phyloP scores from a whole-genome alignment of 345 rosid species.

The Ceriops tagal region DNA sequence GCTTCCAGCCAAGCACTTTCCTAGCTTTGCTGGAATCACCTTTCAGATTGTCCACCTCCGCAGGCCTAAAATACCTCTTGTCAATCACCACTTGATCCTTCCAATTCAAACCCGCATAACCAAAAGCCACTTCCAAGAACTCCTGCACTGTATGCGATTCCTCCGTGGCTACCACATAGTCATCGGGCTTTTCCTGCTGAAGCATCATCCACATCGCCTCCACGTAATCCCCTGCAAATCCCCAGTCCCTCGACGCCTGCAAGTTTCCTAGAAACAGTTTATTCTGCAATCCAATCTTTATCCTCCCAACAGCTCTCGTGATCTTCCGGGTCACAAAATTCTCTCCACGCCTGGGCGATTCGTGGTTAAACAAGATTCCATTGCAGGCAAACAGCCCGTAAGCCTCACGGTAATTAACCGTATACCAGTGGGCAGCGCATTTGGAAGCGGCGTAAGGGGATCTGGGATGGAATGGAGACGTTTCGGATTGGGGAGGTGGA shows the following conservation, averaged over 20 bases:
- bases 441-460: constrained; percentile 96
- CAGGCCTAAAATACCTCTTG: constrained; percentile 56
- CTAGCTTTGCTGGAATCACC: constrained; percentile 59
- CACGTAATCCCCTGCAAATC: constrained; percentile 91
- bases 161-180: constrained; percentile 94
- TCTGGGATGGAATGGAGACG: constrained; percentile 86
- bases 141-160: constrained; percentile 88
- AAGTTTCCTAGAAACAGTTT: constrained; percentile 80
- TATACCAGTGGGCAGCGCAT: constrained; percentile 97
- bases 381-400: constrained; percentile 86
- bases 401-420: constrained; percentile 90
- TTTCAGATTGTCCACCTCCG: constrained; percentile 58
- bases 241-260: constrained; percentile 92
- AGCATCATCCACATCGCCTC: constrained; percentile 99
- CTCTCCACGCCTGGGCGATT: constrained; percentile 90
- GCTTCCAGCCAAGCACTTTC: constrained; percentile 67
- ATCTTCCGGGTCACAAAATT: constrained; percentile 93
- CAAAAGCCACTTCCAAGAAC: constrained; percentile 75
- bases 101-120: constrained; percentile 58
- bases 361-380: constrained; percentile 89
- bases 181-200: constrained; percentile 91
- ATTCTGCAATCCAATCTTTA: constrained; percentile 77
- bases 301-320: constrained; percentile 86
- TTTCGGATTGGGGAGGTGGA: constrained; percentile 78
- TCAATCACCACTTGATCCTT: constrained; percentile 60